Evolutionary conservation across 306 rosid genomes (phyloP).

Genomic region (Nissolia schottii): DNA sequence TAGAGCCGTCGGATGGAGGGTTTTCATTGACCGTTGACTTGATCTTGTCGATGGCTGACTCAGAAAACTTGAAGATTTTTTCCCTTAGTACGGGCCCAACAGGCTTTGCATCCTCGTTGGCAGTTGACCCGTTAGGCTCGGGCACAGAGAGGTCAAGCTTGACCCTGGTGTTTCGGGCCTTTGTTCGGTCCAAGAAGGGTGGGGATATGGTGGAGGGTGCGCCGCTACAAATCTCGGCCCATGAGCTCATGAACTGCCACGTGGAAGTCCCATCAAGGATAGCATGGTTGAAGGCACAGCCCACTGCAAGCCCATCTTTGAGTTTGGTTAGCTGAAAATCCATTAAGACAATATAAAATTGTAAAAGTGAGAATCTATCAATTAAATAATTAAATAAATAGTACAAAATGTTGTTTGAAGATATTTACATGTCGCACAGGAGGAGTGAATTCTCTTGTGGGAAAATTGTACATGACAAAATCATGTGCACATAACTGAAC

Average conservation of each 20-base stretch:
- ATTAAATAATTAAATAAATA: background rate
- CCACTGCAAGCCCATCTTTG: slow-evolving; percentile 83
- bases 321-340: slow-evolving; percentile 70
- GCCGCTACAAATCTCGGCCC: slow-evolving; percentile 77
- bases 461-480: no score
- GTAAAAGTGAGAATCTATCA: background rate
- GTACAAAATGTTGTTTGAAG: background rate
- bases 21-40: slow-evolving; percentile 54
- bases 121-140: slow-evolving; percentile 37
- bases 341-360: background rate
- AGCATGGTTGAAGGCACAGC: slow-evolving; percentile 90
- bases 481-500: no score
- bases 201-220: slow-evolving; percentile 38
- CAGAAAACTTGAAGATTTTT: slow-evolving; percentile 79
- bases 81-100: slow-evolving; percentile 49
- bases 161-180: slow-evolving; percentile 75
- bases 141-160: slow-evolving; percentile 73
- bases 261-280: slow-evolving; percentile 85
- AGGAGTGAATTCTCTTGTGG: no score
- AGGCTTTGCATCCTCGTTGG: slow-evolving; percentile 37
- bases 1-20: slow-evolving; percentile 51
- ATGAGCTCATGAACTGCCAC: slow-evolving; percentile 94
- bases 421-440: background rate
- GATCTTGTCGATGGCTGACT: slow-evolving; percentile 65
- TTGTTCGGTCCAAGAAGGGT: slow-evolving; percentile 73